Evolutionary conservation across 2,329 filamentous ascomycete genomes (phyloP), one percentile per base, ranked within the genome.

Genomic region (Aspergillus tubingensis): DNA sequence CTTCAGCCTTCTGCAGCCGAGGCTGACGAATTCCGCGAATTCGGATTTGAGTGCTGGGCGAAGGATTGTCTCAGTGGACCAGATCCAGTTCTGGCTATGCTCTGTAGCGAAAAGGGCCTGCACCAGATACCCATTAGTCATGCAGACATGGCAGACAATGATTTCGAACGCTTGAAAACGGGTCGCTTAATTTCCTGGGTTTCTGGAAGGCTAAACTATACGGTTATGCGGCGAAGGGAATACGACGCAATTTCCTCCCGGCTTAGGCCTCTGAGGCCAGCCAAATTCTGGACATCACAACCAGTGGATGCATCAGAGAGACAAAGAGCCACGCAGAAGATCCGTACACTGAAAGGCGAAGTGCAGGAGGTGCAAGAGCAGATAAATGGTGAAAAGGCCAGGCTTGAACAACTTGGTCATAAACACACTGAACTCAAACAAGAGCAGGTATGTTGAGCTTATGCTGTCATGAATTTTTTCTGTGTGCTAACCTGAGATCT

Each of bases 1-100:
- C 32, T 36, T 1, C 90, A 88, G 66, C 79, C 69, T 85, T 7
- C 85, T 86, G 0, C 69, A 91, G 5, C 77, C 83, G 0, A 36
- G 32, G 67, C 72, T 5, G 80, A 86, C 8, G 81, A 91, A 55
- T 75, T 92, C 58, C 70, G 55, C 61, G 69, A 43, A 60, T 86
- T 75, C 38, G 92, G 92, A 0, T 85, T 99, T 53, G 89, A 96
- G 64, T 88, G 89, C 2, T 96, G 90, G 79, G 88, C 92, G 0
- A 82, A 91, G 25, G 90, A 98, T 70, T 91, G 85, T 60, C 72
- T 99, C 5, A 83, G 88, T 36, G 95, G 94, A 0, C 96, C 96
- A 0, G 87, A 89, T 1, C 85, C 91, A 1, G 91, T 99, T 1
- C 79, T 98, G 36, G 89, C 91, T 6, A 95, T 96, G 90, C 84